Base-by-base conservation (phyloP, 73 alveolate species). In the Paramecium pentaurelia region DNA sequence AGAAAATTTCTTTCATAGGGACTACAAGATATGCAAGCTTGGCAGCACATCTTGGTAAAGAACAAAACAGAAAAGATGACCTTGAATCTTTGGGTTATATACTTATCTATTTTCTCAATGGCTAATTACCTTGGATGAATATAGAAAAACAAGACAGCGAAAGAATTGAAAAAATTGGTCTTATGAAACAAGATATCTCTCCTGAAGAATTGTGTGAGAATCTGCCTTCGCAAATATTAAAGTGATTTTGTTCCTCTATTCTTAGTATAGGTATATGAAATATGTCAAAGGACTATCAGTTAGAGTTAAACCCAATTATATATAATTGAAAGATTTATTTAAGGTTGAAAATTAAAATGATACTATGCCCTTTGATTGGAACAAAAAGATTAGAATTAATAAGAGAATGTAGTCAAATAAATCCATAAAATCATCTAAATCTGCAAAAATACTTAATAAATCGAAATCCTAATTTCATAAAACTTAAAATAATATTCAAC, bases 71-170 rank as follows among this genome's bases (percentile, higher is more conserved):
- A 58, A 93, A 96, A 45, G 98, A 95, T 77, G 98, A 95, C 58
- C 51, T 95, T 25, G 98, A 95, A 38, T 86, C 96, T n/a, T 73
- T 95, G 34, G 98, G 98, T 12, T 95, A 95, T 60, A 90, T 95
- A 58, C 77, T 95, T 12, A 88, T 92, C 8, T 95, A 94, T 77
- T 90, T 95, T 42, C 92, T 75, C 4, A 71, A 71, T 8, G 93
- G 95, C 4, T 32, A 86, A 22, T 92, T 95, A 18, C 98, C 98
- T n/a, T 95, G 98, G 98, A 77, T 91, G 77, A 60, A 75, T 28
- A 58, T 94, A 32, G 73, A 92, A 86, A 94, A 88, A 9, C 51
- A 60, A 1, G 94, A 88, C 14, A n/a, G 20, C 10, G 36, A 34
- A 22, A 88, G 94, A 88, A 60, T 70, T 5, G 90, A 88, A 16